Evolutionary conservation across 2,329 filamentous ascomycete genomes (phyloP).

Genomic region (Stagonosporopsis cucurbitacearum): DNA sequence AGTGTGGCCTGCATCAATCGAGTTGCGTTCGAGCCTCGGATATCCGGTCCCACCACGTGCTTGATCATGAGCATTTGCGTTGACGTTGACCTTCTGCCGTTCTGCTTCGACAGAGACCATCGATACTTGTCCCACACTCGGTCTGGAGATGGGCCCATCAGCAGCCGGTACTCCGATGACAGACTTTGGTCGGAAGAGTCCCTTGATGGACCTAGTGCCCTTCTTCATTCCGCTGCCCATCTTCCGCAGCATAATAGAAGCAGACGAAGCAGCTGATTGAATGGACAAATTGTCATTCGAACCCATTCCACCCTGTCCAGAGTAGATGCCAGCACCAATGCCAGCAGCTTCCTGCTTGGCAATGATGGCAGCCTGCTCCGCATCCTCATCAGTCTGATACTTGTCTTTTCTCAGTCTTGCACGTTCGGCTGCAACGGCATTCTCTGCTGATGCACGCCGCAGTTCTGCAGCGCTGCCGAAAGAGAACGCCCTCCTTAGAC

Average conservation of each 20-base stretch:
- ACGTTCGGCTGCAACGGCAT: slow-evolving; percentile 58
- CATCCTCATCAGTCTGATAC: slow-evolving; percentile 71
- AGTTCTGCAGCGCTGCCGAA: slow-evolving; percentile 96
- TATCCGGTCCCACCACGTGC: slow-evolving; percentile 77
- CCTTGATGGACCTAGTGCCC: slow-evolving; percentile 86
- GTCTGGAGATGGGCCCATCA: slow-evolving; percentile 69
- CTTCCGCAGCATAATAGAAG: slow-evolving; percentile 93
- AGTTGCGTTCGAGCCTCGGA: slow-evolving; percentile 83
- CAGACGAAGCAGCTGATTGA: slow-evolving; percentile 86
- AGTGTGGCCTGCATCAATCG: slow-evolving; percentile 67
- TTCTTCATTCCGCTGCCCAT: slow-evolving; percentile 99
- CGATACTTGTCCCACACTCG: slow-evolving; percentile 83
- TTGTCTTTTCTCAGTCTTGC: slow-evolving; percentile 61
- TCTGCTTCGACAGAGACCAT: slow-evolving; percentile 97
- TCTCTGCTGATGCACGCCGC: slow-evolving; percentile 73
- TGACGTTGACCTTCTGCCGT: slow-evolving; percentile 81
- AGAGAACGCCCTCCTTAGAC: slow-evolving; percentile 89
- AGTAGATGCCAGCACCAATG: slow-evolving; percentile 92
- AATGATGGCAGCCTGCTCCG: slow-evolving; percentile 89
- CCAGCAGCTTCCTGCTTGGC: slow-evolving; percentile 91
- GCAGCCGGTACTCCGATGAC: slow-evolving; percentile 77
- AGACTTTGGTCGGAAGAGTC: slow-evolving; percentile 93
- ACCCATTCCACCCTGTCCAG: slow-evolving; percentile 82
- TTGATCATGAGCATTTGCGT: slow-evolving; percentile 70
- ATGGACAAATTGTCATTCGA: slow-evolving; percentile 96